Conservation (phyloP, 768 basidiomycete species). For the Vararia minispora region DNA sequence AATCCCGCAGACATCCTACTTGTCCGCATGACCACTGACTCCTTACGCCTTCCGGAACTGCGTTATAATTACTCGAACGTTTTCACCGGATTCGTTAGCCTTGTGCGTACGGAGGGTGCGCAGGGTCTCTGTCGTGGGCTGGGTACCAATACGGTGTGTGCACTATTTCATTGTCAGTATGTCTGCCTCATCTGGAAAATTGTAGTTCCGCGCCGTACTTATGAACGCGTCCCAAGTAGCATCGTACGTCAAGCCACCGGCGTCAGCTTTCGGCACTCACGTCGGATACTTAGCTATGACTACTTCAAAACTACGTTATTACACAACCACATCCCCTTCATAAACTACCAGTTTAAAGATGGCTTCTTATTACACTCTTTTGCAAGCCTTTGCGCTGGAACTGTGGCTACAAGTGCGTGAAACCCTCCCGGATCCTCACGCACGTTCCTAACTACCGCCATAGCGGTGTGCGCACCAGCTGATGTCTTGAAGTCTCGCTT, state of each 20-base stretch:
- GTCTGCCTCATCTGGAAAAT: slow-evolving; percentile 6
- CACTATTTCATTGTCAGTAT: slow-evolving; percentile 1
- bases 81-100: slow-evolving; percentile 53
- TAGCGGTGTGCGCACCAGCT: slow-evolving; percentile 70
- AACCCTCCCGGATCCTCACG: not conserved
- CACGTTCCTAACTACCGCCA: slow-evolving; percentile 3
- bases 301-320: slow-evolving; percentile 57
- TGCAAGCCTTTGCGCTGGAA: slow-evolving; percentile 60
- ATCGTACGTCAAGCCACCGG: slow-evolving; percentile 43
- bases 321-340: slow-evolving; percentile 36
- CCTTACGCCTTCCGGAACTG: slow-evolving; percentile 58
- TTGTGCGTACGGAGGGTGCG: slow-evolving; percentile 61
- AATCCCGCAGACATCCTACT: slow-evolving; percentile 78
- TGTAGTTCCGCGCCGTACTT: slow-evolving; percentile 47
- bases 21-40: slow-evolving; percentile 85
- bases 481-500: slow-evolving; percentile 69
- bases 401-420: slow-evolving; percentile 63
- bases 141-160: slow-evolving; percentile 62
- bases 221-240: slow-evolving; percentile 85
- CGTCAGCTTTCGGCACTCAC: not conserved
- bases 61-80: slow-evolving; percentile 74
- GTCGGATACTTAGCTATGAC: slow-evolving; percentile 46
- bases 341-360: slow-evolving; percentile 53
- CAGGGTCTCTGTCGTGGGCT: slow-evolving; percentile 63
- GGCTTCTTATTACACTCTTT: slow-evolving; percentile 55